Evolutionary conservation across 257 asterid species (phyloP), one percentile per base, ranked within the genome.

Genomic region (Eucommia ulmoides): DNA sequence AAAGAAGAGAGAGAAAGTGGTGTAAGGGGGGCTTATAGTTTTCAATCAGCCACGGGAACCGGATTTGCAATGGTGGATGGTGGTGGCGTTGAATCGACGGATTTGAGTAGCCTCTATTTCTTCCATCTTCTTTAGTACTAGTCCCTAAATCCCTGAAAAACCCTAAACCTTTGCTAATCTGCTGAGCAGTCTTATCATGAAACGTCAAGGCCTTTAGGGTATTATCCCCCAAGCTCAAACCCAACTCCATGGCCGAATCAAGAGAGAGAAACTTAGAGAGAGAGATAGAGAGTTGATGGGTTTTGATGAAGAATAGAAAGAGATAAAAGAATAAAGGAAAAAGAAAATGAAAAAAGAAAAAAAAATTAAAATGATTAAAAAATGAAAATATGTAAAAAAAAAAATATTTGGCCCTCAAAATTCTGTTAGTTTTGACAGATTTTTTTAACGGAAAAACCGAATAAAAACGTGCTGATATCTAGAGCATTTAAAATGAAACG

Each of bases 221-320:
- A 11, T 80, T n/a, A n/a, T n/a, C 89, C 0, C 96, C 96, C 45
- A 86, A 65, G 45, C 93, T 86, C 72, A 86, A 63, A 78, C 73
- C 94, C 51, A 86, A 70, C 75, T 86, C 96, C 96, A 86, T 83
- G 22, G 5, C 2, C 3, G 16, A 35, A 10, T 35, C 44, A 35
- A 35, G 12, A 35, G 44, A 18, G 15, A 15, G 3, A 15, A 35
- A 4, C 9, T 10, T 5, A 35, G 16, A 15, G 15, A 35, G 16
- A 17, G 16, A 35, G 44, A n/a, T n/a, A 35, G 44, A 35, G 10
- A 10, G 11, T 9, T 10, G 16, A 1, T 35, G 17, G 33, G 22
- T 51, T 42, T 56, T 23, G 23, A 24, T 23, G 17, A 15, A 17
- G n/a, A 45, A 53, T 20, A n/a, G 45, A 2, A 8, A 20, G 29